These are phyloP conservation scores for Oryza officinalis DNA, from an alignment of 176 grass and related monocot species.

Conservation along the genomic window DNA sequence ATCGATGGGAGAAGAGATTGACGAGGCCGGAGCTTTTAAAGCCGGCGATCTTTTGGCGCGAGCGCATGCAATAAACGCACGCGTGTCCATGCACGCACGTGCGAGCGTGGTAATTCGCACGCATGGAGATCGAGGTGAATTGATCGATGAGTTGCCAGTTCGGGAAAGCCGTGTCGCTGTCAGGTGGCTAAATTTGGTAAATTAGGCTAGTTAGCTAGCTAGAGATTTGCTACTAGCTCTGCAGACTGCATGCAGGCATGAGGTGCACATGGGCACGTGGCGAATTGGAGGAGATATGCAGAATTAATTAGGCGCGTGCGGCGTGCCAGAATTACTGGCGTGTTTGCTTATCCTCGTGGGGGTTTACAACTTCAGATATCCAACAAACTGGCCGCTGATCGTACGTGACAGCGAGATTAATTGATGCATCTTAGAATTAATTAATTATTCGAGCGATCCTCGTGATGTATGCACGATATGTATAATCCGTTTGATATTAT, in stretches of 20 bases:
- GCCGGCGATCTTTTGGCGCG: background rate
- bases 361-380: background rate
- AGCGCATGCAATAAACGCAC: background rate
- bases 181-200: background rate
- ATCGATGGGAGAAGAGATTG: background rate
- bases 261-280: conserved; percentile 17
- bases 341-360: background rate
- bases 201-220: background rate
- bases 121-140: background rate
- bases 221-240: background rate
- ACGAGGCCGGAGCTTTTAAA: conserved; percentile 9
- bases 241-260: background rate
- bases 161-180: background rate
- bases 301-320: background rate
- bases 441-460: too few species aligned
- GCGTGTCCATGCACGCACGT: background rate
- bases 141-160: background rate
- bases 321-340: background rate
- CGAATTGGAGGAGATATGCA: background rate
- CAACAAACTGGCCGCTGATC: background rate
- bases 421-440: too few species aligned
- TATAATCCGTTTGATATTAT: too few species aligned
- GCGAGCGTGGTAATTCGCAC: background rate
- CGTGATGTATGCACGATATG: too few species aligned
- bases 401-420: background rate